phyloP scores from a whole-genome alignment of 805 yeast genomes.

The Saccharomycopsis babjevae region DNA sequence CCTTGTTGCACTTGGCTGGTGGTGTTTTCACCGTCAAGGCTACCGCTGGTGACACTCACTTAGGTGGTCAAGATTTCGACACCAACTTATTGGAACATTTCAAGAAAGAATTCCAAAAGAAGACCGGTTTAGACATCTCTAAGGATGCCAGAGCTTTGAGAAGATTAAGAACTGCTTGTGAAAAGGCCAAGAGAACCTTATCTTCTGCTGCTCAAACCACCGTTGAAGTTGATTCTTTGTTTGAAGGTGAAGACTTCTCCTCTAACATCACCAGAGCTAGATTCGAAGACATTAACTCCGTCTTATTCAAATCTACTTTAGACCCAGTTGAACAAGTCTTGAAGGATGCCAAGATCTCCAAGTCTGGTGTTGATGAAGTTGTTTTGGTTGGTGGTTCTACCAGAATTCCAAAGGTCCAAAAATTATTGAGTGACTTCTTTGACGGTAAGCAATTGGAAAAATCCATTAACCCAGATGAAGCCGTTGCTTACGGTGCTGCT shows the following conservation, averaged over 20 bases:
- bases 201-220: conserved; percentile 95
- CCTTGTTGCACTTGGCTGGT: conserved; percentile 84
- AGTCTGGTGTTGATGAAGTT: conserved; percentile 83
- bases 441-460: conserved; percentile 95
- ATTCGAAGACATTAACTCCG: conserved; percentile 92
- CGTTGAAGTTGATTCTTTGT: conserved; percentile 91
- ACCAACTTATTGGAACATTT: conserved; percentile 90
- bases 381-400: conserved; percentile 98
- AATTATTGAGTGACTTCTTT: conserved; percentile 86
- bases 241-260: conserved; percentile 92
- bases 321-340: conserved; percentile 93
- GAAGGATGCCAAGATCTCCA: conserved; percentile 81
- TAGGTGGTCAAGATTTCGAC: conserved; percentile 99
- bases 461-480: conserved; percentile 98
- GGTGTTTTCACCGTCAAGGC: conserved; percentile 97
- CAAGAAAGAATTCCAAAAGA: conserved; percentile 90
- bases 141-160: conserved; percentile 91
- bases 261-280: conserved; percentile 94
- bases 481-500: conserved; percentile 99
- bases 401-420: conserved; percentile 97
- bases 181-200: conserved; percentile 97
- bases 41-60: conserved; percentile 98
- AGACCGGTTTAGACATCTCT: conserved; percentile 86
- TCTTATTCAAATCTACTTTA: conserved; percentile 85
- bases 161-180: conserved; percentile 98